Conservation (phyloP, 768 basidiomycete species). For the Tricholoma hemisulphureum region DNA sequence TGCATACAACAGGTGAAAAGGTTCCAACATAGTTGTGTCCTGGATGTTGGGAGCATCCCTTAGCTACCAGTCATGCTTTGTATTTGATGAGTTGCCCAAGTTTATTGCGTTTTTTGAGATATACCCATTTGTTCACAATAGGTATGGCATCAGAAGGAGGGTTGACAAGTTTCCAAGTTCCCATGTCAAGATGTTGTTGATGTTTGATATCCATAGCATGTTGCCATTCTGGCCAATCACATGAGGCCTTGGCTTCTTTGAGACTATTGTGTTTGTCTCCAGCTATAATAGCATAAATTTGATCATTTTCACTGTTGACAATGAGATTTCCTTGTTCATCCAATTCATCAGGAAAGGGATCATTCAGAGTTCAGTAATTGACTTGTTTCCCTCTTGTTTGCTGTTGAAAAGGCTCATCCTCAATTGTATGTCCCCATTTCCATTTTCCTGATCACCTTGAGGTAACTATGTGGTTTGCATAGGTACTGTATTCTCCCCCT, state of each 20-base stretch:
- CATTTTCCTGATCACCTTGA: no score
- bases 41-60: conserved; percentile 33
- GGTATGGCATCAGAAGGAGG: conserved; percentile 11
- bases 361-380: neutral
- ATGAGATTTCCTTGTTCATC: no score
- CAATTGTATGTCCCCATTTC: no score
- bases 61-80: no score
- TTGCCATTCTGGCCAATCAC: no score
- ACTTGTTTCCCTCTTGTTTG: neutral
- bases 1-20: no score
- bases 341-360: neutral
- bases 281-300: neutral
- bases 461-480: no score
- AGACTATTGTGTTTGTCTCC: no score
- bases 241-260: no score
- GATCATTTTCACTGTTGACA: neutral
- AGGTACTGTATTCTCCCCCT: no score
- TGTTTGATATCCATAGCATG: conserved; percentile 15
- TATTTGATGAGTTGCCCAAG: conserved; percentile 25
- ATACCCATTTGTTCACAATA: conserved; percentile 25
- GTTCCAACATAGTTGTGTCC: conserved; percentile 34
- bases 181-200: conserved; percentile 16
- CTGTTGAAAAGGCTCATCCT: neutral
- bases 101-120: conserved; percentile 27
- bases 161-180: conserved; percentile 21